Evolutionary conservation across 352 stramenopile species (phyloP), one percentile per base, ranked within the genome.

Genomic region (Globisporangium spinosum): DNA sequence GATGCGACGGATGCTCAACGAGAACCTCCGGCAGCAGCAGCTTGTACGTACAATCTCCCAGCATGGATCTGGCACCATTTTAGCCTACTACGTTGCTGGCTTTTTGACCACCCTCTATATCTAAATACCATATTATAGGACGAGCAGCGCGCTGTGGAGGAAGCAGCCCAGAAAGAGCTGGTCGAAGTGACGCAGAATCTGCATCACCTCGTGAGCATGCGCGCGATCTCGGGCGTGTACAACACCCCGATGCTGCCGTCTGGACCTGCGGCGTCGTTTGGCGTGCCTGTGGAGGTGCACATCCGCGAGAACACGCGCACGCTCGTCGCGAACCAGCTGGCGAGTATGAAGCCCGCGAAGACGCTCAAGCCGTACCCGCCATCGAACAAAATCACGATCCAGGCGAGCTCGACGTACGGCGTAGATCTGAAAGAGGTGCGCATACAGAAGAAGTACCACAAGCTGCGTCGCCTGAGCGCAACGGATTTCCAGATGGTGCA

Each of bases 361-460:
- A 75, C 64, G 32, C 72, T 88, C 35, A 76, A 57, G n/a, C 79
- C 82, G 40, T 90, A 89, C 40, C 79, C 78, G 8, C 79, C 79
- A 32, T 74, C 75, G 1, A 77, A 83, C 70, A 90, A 89, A 74
- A 57, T 68, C 1, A 79, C 78, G 43, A 54, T 89, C 17, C 83
- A 90, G 69, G 75, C 80, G 13, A 74, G 67, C 3, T 63, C 73
- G 34, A 70, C 68, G 8, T 92, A 84, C 23, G 73, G 82, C 51
- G 68, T 70, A 1, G 67, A 85, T 20, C 68, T 82, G 25, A 74
- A 72, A 23, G 74, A 82, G 7, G 64, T 77, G 35, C 79, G 77
- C 15, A 87, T 79, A 6, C 73, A 91, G 69, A 85, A 82, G 54
- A 83, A 87, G 25, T 89, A 88, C 43, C 73, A 89, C 61, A 92